Base-by-base conservation (phyloP, 2,329 filamentous ascomycete genomes). In the Leptodontidium sp. region DNA sequence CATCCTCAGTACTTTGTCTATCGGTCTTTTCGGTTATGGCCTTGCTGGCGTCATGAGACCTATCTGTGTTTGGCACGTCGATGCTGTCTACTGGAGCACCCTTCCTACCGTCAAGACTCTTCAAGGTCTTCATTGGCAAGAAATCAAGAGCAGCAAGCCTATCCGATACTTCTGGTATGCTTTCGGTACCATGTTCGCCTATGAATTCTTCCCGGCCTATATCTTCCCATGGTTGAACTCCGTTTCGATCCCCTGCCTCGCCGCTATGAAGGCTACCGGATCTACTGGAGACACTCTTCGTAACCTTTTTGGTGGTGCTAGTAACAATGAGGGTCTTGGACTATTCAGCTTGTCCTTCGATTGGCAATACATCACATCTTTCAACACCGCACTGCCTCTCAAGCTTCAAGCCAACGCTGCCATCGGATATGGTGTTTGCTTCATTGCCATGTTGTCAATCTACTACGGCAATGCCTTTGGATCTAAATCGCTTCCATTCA, bases 311-410 rank as follows among this genome's bases (percentile, higher is more conserved):
- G 84, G 84, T 1, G 84, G 84, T 17, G 77, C 83, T 1, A 77
- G 76, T 49, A 81, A 80, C 12, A 83, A 84, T 68, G 82, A 84
- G 64, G 82, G 82, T 1, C 72, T 84, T 1, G 82, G 82, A 1
- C 75, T 83, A 14, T 75, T 84, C n/a, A 78, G 70, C 11, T 61
- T 82, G 29, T 82, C 78, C 7, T 80, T 84, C 40, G 82, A 84
- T 71, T 84, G 82, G 80, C 79, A 82, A 69, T 83, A 84, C 70
- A 86, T 87, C 62, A 87, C 85, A 6, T 88, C 85, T 0, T 83
- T 82, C 72, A 79, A 81, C 52, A 86, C 85, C 0, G 83, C 86
- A 0, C 80, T 88, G 0, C 86, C 87, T 0, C 80, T 88, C 0
- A 81, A 80, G 6, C 77, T 86, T 0, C 86, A 88, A 74, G 68